Percentiles rank a stretch among this genome's conserved stretches.
These are phyloP conservation scores for Talaromyces funiculosus DNA, from an alignment of 2,329 filamentous ascomycete genomes.

Conservation along the genomic window DNA sequence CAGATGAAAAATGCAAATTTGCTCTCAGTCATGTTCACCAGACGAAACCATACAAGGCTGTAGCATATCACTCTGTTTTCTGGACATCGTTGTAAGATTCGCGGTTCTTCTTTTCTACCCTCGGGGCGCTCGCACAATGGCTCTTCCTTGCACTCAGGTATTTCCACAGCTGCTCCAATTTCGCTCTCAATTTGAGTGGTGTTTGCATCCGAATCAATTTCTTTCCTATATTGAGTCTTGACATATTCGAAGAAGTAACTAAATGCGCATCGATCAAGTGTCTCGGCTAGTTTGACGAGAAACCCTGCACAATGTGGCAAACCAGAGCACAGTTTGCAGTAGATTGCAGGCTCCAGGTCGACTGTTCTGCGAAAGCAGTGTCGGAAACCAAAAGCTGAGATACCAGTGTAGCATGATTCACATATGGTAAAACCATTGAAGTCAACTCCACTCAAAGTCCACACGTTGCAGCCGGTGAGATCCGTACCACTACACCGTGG, in stretches of 20 bases:
- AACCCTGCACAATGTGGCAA: neutral
- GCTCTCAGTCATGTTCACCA: neutral
- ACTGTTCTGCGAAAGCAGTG: neutral
- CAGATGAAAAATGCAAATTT: neutral
- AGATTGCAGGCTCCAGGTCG: neutral
- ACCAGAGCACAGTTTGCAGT: neutral
- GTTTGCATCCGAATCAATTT: neutral
- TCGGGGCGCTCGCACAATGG: neutral
- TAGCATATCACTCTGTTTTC: neutral
- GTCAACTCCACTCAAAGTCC: neutral
- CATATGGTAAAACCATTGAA: neutral
- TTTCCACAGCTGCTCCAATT: neutral
- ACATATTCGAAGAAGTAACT: neutral
- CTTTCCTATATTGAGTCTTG: neutral
- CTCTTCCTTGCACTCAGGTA: neutral
- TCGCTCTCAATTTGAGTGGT: neutral
- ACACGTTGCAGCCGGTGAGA: neutral
- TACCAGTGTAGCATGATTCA: neutral
- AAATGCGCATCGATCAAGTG: neutral
- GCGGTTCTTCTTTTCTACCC: neutral
- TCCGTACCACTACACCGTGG: neutral
- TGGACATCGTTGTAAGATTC: neutral
- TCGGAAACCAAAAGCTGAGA: neutral
- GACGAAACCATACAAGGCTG: neutral
- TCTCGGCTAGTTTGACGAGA: neutral